Conservation (phyloP, 2,329 filamentous ascomycete genomes). For the Cladophialophora exuberans region DNA sequence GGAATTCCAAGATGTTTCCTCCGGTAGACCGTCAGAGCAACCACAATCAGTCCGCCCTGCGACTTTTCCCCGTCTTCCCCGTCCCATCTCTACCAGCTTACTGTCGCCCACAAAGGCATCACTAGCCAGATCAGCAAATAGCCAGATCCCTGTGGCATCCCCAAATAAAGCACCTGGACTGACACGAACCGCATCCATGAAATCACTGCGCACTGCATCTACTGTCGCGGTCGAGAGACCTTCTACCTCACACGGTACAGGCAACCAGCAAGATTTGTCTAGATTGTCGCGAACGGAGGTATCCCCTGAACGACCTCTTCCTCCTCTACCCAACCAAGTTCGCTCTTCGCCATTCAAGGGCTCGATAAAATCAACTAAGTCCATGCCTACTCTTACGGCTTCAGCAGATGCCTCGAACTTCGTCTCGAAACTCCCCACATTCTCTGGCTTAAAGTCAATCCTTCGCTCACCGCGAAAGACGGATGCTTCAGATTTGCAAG, state of each 20-base stretch:
- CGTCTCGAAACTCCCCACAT: slow-evolving; percentile 49
- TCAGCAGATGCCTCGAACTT: neutral
- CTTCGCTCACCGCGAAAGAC: slow-evolving; percentile 56
- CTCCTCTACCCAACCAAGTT: slow-evolving; percentile 15
- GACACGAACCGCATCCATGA: slow-evolving; percentile 55
- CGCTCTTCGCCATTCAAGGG: neutral
- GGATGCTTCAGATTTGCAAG: slow-evolving; percentile 59
- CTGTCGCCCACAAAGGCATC: slow-evolving; percentile 81
- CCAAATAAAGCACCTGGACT: slow-evolving; percentile 51
- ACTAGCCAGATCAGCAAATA: slow-evolving; percentile 62
- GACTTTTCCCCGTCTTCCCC: slow-evolving; percentile 55
- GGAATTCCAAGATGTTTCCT: slow-evolving; percentile 70
- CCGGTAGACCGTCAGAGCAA: slow-evolving; percentile 49
- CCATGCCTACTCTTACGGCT: slow-evolving; percentile 3
- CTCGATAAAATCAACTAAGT: neutral
- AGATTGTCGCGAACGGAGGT: neutral
- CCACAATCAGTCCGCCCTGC: slow-evolving; percentile 15
- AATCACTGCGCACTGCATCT: slow-evolving; percentile 53
- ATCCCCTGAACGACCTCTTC: slow-evolving; percentile 14
- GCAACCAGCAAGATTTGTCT: neutral
- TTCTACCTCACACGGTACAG: slow-evolving; percentile 18
- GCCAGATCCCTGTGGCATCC: slow-evolving; percentile 57
- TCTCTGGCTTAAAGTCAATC: slow-evolving; percentile 63
- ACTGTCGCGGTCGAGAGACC: slow-evolving; percentile 39
- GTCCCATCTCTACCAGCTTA: slow-evolving; percentile 57